Evolutionary conservation across 1,284 basidiomycete genomes (phyloP).

Genomic region (Boletus sp.): DNA sequence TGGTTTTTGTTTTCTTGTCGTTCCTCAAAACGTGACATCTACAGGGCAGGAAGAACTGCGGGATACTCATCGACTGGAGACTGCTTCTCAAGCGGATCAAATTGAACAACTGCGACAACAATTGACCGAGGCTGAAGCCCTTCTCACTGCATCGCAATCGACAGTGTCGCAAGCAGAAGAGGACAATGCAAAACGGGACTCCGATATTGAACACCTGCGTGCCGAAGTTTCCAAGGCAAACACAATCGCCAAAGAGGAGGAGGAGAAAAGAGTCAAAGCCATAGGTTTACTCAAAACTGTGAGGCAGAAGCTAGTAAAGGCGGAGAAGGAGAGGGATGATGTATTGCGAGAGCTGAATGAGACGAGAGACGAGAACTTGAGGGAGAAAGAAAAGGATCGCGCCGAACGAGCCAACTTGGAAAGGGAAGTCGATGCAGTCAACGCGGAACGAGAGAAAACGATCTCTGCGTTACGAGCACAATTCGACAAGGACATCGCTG

Average conservation of each 20-base stretch:
- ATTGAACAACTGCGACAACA: constrained; percentile 70
- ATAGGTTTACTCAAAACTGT: constrained; percentile 87
- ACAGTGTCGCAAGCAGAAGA: constrained; percentile 46
- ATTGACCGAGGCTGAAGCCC: constrained; percentile 64
- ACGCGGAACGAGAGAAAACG: constrained; percentile 69
- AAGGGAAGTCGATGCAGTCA: constrained; percentile 56
- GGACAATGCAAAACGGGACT: constrained; percentile 44
- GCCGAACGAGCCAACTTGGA: constrained; percentile 54
- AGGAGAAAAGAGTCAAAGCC: constrained; percentile 93
- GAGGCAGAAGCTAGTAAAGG: constrained; percentile 87
- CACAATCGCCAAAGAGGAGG: constrained; percentile 77
- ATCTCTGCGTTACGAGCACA: constrained; percentile 61
- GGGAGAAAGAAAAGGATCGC: constrained; percentile 60
- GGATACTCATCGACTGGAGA: constrained; percentile 77
- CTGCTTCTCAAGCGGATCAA: constrained; percentile 68
- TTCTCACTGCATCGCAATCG: constrained; percentile 53
- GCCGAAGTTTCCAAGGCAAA: constrained; percentile 62
- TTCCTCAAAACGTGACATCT: constrained; percentile 8
- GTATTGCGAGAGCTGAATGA: constrained; percentile 50
- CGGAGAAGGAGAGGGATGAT: constrained; percentile 89
- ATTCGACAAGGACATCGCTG: constrained; percentile 72
- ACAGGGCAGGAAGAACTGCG: constrained; percentile 83
- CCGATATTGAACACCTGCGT: constrained; percentile 53
- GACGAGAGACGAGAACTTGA: constrained; percentile 55
- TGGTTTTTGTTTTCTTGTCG: neutral